Evolutionary conservation across 1,284 basidiomycete species (phyloP).

Genomic region (Leccinum subatratum): DNA sequence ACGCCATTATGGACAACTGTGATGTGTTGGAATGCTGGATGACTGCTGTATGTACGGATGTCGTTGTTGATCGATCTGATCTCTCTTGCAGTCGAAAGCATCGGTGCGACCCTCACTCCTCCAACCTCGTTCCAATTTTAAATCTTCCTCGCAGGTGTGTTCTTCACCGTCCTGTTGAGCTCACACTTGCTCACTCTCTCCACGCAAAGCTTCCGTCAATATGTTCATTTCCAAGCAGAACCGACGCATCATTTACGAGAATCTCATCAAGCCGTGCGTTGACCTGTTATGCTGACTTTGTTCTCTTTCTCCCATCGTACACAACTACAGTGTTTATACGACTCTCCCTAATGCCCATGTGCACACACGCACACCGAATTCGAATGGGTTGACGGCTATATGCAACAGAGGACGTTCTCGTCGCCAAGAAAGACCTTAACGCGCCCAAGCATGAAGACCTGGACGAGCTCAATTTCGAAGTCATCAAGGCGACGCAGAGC

Average conservation of each 20-base stretch:
- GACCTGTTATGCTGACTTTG: neutral
- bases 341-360: too few species aligned
- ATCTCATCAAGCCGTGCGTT: constrained; percentile 84
- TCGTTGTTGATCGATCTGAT: too few species aligned
- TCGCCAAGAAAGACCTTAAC: constrained; percentile 99
- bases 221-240: constrained; percentile 87
- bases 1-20: too few species aligned
- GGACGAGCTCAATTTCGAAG: constrained; percentile 94
- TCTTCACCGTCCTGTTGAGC: too few species aligned
- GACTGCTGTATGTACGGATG: too few species aligned
- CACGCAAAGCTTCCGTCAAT: constrained; percentile 42
- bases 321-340: neutral
- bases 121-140: too few species aligned
- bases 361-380: too few species aligned
- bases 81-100: too few species aligned
- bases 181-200: too few species aligned
- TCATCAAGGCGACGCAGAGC: constrained; percentile 99
- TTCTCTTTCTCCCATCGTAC: neutral
- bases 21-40: too few species aligned
- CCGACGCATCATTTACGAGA: constrained; percentile 87
- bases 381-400: neutral
- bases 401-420: constrained; percentile 86
- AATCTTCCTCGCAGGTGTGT: too few species aligned
- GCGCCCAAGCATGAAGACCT: constrained; percentile 97
- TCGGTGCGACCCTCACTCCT: too few species aligned